Evolutionary conservation across 129 eudicot genomes (phyloP).

Genomic region (Chrysanthemum seticuspe): DNA sequence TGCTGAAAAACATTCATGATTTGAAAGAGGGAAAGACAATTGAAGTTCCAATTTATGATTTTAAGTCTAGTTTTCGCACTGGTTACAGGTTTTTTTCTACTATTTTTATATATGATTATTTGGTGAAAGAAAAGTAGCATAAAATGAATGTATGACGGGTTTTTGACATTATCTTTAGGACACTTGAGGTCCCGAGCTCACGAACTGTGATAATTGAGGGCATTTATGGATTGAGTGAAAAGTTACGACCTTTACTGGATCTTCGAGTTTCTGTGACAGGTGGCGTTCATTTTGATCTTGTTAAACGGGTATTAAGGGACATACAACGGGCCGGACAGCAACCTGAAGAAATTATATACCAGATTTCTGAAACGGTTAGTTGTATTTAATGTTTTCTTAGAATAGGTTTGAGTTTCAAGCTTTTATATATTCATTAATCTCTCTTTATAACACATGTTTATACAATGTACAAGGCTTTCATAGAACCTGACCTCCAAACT

Average conservation of each 20-base stretch:
- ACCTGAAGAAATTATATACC: constrained; percentile 96
- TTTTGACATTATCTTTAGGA: constrained; percentile 37
- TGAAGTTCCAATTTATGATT: constrained; percentile 87
- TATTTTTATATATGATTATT: not conserved
- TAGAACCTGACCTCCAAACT: constrained; percentile 94
- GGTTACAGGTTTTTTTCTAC: constrained; percentile 65
- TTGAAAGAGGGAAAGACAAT: constrained; percentile 72
- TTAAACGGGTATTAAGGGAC: constrained; percentile 91
- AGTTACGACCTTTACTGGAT: constrained; percentile 83
- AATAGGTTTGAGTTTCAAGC: not conserved
- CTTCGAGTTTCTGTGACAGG: constrained; percentile 97
- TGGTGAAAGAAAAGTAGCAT: not conserved
- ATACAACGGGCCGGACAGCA: constrained; percentile 98
- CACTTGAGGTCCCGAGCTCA: constrained; percentile 85
- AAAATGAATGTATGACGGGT: not conserved
- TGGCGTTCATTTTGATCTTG: constrained; percentile 98
- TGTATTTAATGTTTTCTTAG: constrained; percentile 3
- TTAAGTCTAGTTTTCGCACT: constrained; percentile 83
- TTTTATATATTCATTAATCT: not conserved
- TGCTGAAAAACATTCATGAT: constrained; percentile 83
- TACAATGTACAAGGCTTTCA: constrained; percentile 98
- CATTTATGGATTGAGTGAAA: constrained; percentile 92
- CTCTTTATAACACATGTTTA: constrained; percentile 63
- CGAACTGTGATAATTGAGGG: constrained; percentile 93
- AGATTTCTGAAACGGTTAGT: constrained; percentile 92